A percentile compares a stretch with the other conserved stretches of the same genome.
Conservation (phyloP, 2,329 filamentous ascomycete species). For the Microthyrium microscopicum region DNA sequence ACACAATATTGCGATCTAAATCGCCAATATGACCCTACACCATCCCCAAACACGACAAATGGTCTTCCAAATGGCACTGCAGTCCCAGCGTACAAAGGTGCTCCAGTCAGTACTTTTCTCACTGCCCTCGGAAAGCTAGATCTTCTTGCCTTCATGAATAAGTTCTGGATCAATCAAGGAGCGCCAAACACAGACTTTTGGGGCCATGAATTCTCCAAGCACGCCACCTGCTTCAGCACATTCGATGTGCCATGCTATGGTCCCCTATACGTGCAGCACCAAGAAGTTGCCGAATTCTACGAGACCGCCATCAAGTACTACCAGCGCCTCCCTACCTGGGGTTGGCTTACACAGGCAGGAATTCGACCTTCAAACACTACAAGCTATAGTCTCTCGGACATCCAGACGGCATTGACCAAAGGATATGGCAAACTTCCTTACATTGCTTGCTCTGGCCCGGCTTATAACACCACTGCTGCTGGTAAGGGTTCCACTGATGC, state of each 20-base stretch:
- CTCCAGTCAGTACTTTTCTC: constrained; percentile 41
- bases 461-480: constrained; percentile 42
- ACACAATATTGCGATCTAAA: constrained; percentile 51
- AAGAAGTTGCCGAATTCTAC: constrained; percentile 48
- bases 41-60: constrained; percentile 46
- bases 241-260: constrained; percentile 51
- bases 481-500: constrained; percentile 38
- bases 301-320: constrained; percentile 43
- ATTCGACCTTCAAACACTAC: constrained; percentile 45
- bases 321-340: constrained; percentile 40
- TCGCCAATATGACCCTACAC: constrained; percentile 46
- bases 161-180: constrained; percentile 38
- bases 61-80: constrained; percentile 23
- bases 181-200: constrained; percentile 38
- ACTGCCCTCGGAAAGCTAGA: constrained; percentile 40
- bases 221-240: constrained; percentile 49
- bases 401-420: constrained; percentile 34
- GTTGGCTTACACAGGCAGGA: constrained; percentile 37
- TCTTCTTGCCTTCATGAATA: constrained; percentile 49
- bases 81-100: constrained; percentile 42
- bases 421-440: constrained; percentile 40
- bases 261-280: constrained; percentile 36
- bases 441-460: constrained; percentile 43
- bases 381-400: constrained; percentile 34
- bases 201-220: constrained; percentile 50